A percentile compares a stretch with the other conserved stretches of the same genome.
Evolutionary conservation across 257 asterid genomes (phyloP).

Genomic region (Sherardia arvensis): DNA sequence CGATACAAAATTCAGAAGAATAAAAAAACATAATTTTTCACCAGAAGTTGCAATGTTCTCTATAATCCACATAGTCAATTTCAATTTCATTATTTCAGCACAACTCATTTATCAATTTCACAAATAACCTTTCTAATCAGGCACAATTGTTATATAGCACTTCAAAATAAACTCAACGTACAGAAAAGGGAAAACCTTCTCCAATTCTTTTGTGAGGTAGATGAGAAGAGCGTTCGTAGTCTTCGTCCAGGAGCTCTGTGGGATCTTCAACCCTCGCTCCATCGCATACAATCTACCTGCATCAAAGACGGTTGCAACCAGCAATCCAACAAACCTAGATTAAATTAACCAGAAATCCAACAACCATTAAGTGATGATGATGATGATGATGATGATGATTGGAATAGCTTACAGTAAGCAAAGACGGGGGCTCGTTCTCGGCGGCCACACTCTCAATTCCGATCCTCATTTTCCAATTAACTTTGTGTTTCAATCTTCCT

Average conservation of each 20-base stretch:
- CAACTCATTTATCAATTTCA: too few species aligned
- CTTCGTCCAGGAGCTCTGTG: conserved; percentile 73
- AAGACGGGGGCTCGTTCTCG: conserved; percentile 43
- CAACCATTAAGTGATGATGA: not conserved
- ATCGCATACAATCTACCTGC: conserved; percentile 94
- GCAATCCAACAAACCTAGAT: not conserved
- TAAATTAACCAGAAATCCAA: too few species aligned
- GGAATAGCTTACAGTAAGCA: conserved; percentile 30
- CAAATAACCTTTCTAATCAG: not conserved
- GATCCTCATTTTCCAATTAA: not conserved
- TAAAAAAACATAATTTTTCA: not conserved
- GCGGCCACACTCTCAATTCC: conserved; percentile 19
- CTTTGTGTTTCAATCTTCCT: too few species aligned
- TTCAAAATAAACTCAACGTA: too few species aligned
- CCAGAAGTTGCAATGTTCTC: not conserved
- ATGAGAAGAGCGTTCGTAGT: conserved; percentile 66
- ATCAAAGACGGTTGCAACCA: not conserved
- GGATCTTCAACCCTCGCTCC: conserved; percentile 90
- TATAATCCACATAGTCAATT: too few species aligned
- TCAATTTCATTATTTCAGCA: too few species aligned
- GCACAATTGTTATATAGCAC: not conserved
- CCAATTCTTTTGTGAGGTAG: conserved; percentile 87
- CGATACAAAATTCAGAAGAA: conserved; percentile 1
- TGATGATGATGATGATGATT: too few species aligned
- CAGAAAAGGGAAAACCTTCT: conserved; percentile 41